Base-by-base conservation (phyloP, 345 rosid genomes). In the Streptanthus diversifolius region DNA sequence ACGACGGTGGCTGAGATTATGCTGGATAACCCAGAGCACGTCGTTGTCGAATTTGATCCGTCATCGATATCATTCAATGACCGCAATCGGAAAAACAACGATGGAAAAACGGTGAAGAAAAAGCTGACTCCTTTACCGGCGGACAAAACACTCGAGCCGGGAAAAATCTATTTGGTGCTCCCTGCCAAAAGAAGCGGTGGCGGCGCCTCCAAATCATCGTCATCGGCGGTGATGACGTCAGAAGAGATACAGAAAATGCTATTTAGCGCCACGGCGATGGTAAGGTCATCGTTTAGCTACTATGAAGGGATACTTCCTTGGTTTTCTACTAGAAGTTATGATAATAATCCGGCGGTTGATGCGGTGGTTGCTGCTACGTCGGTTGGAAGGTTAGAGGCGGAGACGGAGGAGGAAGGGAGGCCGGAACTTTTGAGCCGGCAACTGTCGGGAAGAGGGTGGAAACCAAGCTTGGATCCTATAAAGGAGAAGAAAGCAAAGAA, bases 381-480 rank as follows among this genome's bases (percentile, higher is more conserved):
- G 13, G 36, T 9, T 77, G 63, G 32, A 78, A 71, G 36, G 25
- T 45, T 63, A 24, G 72, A 49, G 74, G 83, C 72, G 30, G 51
- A 73, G 70, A 69, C 36, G 74, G 82, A 63, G 14, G 80, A 25
- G 58, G 89, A 78, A 51, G 60, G 44, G 32, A 85, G 88, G 54
- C 86, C 86, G 72, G 78, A 58, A 65, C 84, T 77, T 78, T 73
- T 91, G 82, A 85, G 88, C 49, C 41, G 85, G 81, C 83, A 82
- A 51, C 21, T 83, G 25, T 87, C 90, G 8, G 92, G 95, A 19
- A 90, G 81, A 77, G 86, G 88, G n/a, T 91, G 97, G 97, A 91
- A 78, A 77, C 97, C 95, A 22, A 87, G 87, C 70, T 64, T 91
- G 81, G 92, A 87, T 52, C 87, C 97, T 0, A 91, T 91, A 10